Evolutionary conservation across 192 early-diverging fungal species (phyloP).

Genomic region (Entomortierella lignicola): DNA sequence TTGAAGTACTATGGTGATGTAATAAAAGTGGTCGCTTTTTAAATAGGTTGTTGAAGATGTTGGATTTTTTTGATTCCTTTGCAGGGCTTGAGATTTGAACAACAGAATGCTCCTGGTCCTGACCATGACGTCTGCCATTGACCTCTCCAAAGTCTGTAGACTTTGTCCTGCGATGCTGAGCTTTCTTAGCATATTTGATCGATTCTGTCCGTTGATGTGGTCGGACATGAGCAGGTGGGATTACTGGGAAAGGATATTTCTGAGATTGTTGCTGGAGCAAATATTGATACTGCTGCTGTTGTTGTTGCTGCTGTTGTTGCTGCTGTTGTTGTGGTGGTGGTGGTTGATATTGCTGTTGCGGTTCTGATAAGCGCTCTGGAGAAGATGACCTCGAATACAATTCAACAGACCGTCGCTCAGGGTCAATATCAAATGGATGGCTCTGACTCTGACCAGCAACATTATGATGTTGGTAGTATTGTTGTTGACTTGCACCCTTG

Average conservation of each 20-base stretch:
- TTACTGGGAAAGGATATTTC: slow-evolving; percentile 5
- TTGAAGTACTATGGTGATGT: slow-evolving; percentile 16
- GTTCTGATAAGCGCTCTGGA: slow-evolving; percentile 18
- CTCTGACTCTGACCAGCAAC: slow-evolving; percentile 4
- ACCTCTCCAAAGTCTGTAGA: slow-evolving; percentile 27
- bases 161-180: slow-evolving; percentile 48
- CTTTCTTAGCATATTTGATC: slow-evolving; percentile 25
- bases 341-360: slow-evolving; percentile 9
- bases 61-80: slow-evolving; percentile 36
- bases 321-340: not conserved
- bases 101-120: slow-evolving; percentile 31
- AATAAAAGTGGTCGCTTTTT: slow-evolving; percentile 21
- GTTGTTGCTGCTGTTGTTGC: slow-evolving; percentile 1
- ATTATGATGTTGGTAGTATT: slow-evolving; percentile 2
- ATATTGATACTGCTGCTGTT: not conserved
- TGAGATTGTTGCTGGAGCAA: not conserved
- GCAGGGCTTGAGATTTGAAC: slow-evolving; percentile 16
- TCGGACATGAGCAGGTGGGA: slow-evolving; percentile 18
- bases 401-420: slow-evolving; percentile 30
- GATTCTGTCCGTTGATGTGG: slow-evolving; percentile 36
- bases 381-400: slow-evolving; percentile 38
- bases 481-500: slow-evolving; percentile 2
- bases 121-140: slow-evolving; percentile 11
- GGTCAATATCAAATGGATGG: slow-evolving; percentile 15
- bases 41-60: slow-evolving; percentile 16